Percentiles rank a stretch among this genome's conserved stretches.
These are phyloP conservation scores for Umbelopsis sp. DNA, from an alignment of 192 early-diverging fungal species.

Conservation along the genomic window DNA sequence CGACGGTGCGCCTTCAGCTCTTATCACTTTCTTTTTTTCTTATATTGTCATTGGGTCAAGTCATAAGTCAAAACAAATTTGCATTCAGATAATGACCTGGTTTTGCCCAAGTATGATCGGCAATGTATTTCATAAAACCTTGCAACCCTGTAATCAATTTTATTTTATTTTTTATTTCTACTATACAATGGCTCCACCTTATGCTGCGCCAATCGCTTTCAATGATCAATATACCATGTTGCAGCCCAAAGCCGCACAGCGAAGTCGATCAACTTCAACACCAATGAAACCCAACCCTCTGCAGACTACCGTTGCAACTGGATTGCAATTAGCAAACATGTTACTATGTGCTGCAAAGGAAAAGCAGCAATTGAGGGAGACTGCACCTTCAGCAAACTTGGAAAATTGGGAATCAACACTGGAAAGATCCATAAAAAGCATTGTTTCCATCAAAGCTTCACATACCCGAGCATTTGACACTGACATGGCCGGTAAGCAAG, in stretches of 20 bases:
- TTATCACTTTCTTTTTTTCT: no score
- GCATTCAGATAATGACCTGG: constrained; percentile 18
- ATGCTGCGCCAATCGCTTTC: background rate
- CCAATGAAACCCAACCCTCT: constrained; percentile 10
- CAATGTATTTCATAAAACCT: background rate
- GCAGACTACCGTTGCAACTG: constrained; percentile 14
- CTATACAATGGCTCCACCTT: constrained; percentile 6
- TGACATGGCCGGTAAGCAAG: constrained; percentile 61
- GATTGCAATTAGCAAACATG: constrained; percentile 20
- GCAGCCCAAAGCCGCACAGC: background rate
- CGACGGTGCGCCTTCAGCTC: no score
- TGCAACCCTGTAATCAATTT: background rate
- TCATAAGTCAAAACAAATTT: constrained; percentile 18
- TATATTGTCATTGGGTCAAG: background rate
- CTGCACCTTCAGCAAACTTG: background rate
- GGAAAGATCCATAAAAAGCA: constrained; percentile 68
- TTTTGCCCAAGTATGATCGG: constrained; percentile 1
- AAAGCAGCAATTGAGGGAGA: background rate
- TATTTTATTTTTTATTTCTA: background rate
- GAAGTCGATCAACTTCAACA: background rate
- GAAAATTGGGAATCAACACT: constrained; percentile 67
- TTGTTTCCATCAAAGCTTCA: constrained; percentile 75
- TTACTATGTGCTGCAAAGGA: background rate
- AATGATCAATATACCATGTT: constrained; percentile 6
- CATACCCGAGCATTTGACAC: constrained; percentile 76